A percentile compares a stretch with the other conserved stretches of the same genome.
phyloP scores from a whole-genome alignment of 805 yeast genomes.

The Torulaspora gathmanii region DNA sequence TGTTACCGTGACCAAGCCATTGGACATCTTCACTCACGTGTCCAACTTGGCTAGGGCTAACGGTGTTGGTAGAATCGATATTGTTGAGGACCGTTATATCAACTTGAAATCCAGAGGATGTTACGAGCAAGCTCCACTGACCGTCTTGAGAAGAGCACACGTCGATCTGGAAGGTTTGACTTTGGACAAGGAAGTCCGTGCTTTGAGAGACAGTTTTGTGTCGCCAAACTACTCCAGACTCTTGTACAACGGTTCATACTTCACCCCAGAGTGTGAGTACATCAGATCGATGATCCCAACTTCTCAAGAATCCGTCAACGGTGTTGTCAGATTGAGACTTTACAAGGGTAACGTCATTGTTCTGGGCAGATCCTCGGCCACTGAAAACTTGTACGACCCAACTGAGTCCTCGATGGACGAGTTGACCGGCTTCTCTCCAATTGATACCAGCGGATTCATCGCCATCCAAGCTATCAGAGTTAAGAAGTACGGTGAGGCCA shows the following conservation, averaged over 20 bases:
- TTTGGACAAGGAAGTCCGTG: constrained; percentile 95
- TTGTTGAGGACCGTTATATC: constrained; percentile 97
- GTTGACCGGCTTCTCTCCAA: constrained; percentile 95
- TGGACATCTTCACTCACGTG: constrained; percentile 87
- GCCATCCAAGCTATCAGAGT: constrained; percentile 97
- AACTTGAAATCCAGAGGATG: constrained; percentile 99
- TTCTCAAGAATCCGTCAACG: constrained; percentile 92
- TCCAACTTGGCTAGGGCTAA: constrained; percentile 96
- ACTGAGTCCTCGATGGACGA: constrained; percentile 99
- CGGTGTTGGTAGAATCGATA: constrained; percentile 99
- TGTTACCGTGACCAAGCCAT: constrained; percentile 79
- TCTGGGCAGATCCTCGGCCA: constrained; percentile 90
- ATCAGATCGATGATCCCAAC: constrained; percentile 91
- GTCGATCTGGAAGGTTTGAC: constrained; percentile 96
- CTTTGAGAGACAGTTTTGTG: constrained; percentile 92
- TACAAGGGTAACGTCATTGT: constrained; percentile 85
- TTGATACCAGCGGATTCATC: constrained; percentile 95
- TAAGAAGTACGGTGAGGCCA: constrained; percentile 95
- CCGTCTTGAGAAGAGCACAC: constrained; percentile 88
- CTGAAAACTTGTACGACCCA: constrained; percentile 96
- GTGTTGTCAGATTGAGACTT: constrained; percentile 87
- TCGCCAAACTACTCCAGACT: constrained; percentile 86
- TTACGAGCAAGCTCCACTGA: constrained; percentile 98
- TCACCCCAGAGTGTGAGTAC: constrained; percentile 97
- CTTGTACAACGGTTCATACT: constrained; percentile 95